Evolutionary conservation across 1,139 yeast species (phyloP).

Genomic region (Protomyces inouyei): DNA sequence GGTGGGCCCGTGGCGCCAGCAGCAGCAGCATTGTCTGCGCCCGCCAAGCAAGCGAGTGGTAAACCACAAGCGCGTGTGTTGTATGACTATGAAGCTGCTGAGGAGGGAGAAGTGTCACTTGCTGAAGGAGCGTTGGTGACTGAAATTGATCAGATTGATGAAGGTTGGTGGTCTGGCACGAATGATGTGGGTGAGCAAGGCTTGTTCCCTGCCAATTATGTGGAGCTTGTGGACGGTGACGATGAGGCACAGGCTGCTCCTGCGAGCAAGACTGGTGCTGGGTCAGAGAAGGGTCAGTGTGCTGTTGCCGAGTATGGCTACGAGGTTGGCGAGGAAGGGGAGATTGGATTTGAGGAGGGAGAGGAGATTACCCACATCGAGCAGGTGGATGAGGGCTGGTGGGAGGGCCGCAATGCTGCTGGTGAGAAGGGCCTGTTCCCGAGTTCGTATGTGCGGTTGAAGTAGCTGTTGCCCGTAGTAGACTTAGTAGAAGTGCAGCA

Average conservation of each 20-base stretch:
- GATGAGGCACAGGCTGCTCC: conserved; percentile 22
- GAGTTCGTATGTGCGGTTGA: conserved; percentile 63
- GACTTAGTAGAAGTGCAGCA: not conserved
- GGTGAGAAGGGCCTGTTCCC: conserved; percentile 89
- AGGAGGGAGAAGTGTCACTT: conserved; percentile 66
- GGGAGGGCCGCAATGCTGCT: conserved; percentile 69
- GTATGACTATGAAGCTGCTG: conserved; percentile 66
- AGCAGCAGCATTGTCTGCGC: conserved; percentile 12
- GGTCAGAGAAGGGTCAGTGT: conserved; percentile 36
- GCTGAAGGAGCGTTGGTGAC: conserved; percentile 53
- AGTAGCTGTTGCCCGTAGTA: not conserved
- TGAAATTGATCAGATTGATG: conserved; percentile 63
- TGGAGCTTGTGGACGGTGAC: conserved; percentile 43
- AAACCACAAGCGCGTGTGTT: conserved; percentile 53
- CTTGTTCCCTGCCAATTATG: conserved; percentile 70
- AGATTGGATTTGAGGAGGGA: conserved; percentile 74
- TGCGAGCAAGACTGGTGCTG: conserved; percentile 36
- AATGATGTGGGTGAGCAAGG: conserved; percentile 57
- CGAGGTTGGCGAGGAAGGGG: conserved; percentile 87
- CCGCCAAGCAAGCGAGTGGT: conserved; percentile 29
- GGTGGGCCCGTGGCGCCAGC: conserved; percentile 32
- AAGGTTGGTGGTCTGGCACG: conserved; percentile 79
- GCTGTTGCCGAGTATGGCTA: conserved; percentile 83
- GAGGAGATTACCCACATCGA: conserved; percentile 77
- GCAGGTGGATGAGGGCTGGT: conserved; percentile 93